Evolutionary conservation across 129 eudicot genomes (phyloP), one percentile per base, ranked within the genome.

Genomic region (Artemisia annua): DNA sequence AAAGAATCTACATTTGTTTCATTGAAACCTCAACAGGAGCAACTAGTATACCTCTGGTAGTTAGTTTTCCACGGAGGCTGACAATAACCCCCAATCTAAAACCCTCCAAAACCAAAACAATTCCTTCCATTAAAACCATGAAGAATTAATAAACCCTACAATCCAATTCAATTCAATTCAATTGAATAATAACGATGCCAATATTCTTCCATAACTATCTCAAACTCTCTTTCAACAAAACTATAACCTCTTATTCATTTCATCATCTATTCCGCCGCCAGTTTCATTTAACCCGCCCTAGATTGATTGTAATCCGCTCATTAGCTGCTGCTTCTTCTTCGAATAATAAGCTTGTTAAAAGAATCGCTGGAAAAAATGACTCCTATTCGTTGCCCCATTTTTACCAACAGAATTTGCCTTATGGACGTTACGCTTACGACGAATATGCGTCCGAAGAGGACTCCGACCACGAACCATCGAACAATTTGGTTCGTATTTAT

Each of bases 361-460:
- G 50, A 26, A 56, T 39, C 11, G 9, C 81, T 54, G 79, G 68
- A 35, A 43, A 58, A 49, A 81, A 55, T 17, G 71, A 77, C 55
- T 78, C 77, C 1, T 66, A 61, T 52, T 67, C 82, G n/a, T 60
- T 72, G 65, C 86, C 87, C 11, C 60, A 79, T 48, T 86, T 85
- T 60, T 73, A 86, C 75, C 86, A 84, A 68, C 96, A 77, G 74
- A 84, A 24, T 63, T 83, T 81, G 71, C 84, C 86, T 48, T 90
- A 81, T 49, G 85, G 90, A 17, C 75, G 91, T 79, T 84, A 69
- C 64, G 96, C 96, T 2, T 84, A 86, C 74, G 90, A 91, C 43
- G 92, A 91, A 72, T 88, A 83, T 71, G 82, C 54, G 4, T 88
- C 96, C 8, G 96, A 88, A 60, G 89, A 82, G 57, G 95, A 91